phyloP scores from a whole-genome alignment of 2,329 filamentous ascomycete genomes.

The Cercospora sesami region DNA sequence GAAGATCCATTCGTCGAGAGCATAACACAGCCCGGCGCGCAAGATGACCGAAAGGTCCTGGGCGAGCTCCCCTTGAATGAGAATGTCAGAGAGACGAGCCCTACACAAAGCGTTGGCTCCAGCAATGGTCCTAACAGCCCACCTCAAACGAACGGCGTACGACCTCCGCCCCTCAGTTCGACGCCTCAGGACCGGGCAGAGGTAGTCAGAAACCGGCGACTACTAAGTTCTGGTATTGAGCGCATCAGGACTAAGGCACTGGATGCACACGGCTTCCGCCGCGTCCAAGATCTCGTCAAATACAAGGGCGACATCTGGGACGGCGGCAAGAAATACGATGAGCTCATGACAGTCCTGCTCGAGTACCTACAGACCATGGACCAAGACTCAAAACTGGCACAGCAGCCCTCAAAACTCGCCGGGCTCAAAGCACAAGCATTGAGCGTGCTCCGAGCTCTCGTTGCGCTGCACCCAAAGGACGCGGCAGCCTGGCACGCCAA shows the following conservation, averaged over 20 bases:
- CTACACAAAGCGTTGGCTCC: constrained; percentile 34
- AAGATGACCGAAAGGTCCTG: constrained; percentile 46
- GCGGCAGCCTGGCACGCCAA: constrained; percentile 68
- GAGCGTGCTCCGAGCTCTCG: constrained; percentile 70
- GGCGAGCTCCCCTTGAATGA: constrained; percentile 55
- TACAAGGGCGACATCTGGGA: constrained; percentile 63
- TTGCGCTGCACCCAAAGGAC: constrained; percentile 65
- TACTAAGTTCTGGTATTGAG: constrained; percentile 72
- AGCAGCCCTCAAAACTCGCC: constrained; percentile 46
- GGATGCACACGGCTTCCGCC: constrained; percentile 79
- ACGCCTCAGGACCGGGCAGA: constrained; percentile 43
- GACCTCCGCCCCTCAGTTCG: constrained; percentile 24
- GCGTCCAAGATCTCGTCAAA: constrained; percentile 71
- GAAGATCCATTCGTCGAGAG: constrained; percentile 54
- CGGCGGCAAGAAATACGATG: constrained; percentile 68
- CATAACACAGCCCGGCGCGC: constrained; percentile 31
- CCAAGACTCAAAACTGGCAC: constrained; percentile 45
- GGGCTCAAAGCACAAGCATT: constrained; percentile 71
- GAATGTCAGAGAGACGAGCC: constrained; percentile 39
- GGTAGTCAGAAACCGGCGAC: constrained; percentile 51
- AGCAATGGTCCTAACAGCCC: constrained; percentile 37
- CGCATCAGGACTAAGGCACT: constrained; percentile 70
- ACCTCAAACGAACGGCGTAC: constrained; percentile 22
- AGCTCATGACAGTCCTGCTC: constrained; percentile 67
- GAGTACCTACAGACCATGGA: constrained; percentile 63